phyloP scores from a whole-genome alignment of 139 green algal genomes.

The Pseudopediastrum boryanum region DNA sequence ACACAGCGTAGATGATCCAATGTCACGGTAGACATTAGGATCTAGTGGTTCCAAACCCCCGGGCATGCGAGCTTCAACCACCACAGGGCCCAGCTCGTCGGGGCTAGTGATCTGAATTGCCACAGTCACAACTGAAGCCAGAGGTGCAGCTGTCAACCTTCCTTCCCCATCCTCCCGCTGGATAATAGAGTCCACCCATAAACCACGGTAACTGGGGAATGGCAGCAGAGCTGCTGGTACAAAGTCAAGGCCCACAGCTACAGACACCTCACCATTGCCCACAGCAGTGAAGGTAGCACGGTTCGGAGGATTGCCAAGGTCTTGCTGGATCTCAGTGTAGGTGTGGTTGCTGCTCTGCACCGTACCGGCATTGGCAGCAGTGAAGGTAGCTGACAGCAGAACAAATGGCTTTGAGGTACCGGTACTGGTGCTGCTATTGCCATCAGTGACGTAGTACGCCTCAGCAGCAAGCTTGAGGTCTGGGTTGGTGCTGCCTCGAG shows the following conservation, averaged over 20 bases:
- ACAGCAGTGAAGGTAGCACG: not conserved
- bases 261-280: slow-evolving; percentile 43
- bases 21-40: slow-evolving; percentile 42
- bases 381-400: slow-evolving; percentile 26
- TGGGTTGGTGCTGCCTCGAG: slow-evolving; percentile 6
- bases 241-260: slow-evolving; percentile 56
- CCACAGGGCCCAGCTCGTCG: slow-evolving; percentile 56
- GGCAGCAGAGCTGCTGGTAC: slow-evolving; percentile 46
- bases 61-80: slow-evolving; percentile 53
- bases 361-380: not conserved
- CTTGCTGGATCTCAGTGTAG: too few species aligned
- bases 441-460: not conserved
- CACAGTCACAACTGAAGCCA: slow-evolving; percentile 53
- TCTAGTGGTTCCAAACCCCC: slow-evolving; percentile 70
- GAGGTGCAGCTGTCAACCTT: slow-evolving; percentile 39
- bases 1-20: not conserved
- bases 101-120: slow-evolving; percentile 63
- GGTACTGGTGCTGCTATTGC: not conserved
- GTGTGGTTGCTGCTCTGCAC: not conserved
- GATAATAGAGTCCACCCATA: slow-evolving; percentile 56
- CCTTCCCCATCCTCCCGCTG: slow-evolving; percentile 30
- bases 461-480: slow-evolving; percentile 28
- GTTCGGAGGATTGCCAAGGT: too few species aligned
- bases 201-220: slow-evolving; percentile 66
- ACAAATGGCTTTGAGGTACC: too few species aligned